A percentile compares a stretch with the other conserved stretches of the same genome.
phyloP scores from a whole-genome alignment of 2,329 filamentous ascomycete genomes.

The Zalaria sp. region DNA sequence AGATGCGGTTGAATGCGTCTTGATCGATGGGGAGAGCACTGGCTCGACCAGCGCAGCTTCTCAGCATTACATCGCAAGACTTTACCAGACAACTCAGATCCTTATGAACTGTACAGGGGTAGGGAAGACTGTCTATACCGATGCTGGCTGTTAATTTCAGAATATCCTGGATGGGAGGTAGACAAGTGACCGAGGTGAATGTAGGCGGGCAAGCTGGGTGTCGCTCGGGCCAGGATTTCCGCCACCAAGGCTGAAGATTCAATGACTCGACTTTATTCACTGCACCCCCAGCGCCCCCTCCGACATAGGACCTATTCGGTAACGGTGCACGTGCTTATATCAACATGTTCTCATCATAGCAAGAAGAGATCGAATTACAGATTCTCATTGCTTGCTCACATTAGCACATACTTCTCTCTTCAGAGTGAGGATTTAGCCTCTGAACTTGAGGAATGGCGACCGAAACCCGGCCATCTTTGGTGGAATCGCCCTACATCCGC shows the following conservation, averaged over 20 bases:
- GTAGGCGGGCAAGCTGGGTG: background rate
- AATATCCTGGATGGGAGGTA: too few species aligned
- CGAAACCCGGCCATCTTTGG: constrained; percentile 3
- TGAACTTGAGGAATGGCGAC: background rate
- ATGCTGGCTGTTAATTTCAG: too few species aligned
- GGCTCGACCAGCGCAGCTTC: background rate
- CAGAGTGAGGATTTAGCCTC: too few species aligned
- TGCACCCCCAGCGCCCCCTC: background rate
- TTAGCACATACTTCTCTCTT: background rate
- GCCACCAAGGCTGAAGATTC: background rate
- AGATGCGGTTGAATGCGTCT: background rate
- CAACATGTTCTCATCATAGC: background rate
- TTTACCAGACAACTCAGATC: too few species aligned
- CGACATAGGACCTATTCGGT: background rate
- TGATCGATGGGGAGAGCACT: background rate
- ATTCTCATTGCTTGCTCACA: background rate
- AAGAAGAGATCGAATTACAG: background rate
- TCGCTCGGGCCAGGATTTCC: background rate
- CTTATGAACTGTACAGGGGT: too few species aligned
- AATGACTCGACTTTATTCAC: too few species aligned
- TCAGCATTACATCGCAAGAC: background rate
- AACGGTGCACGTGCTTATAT: background rate
- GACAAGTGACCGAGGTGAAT: too few species aligned
- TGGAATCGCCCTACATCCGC: constrained; percentile 33
- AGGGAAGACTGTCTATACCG: too few species aligned